Evolutionary conservation across 1,284 basidiomycete species (phyloP), one percentile per base, ranked within the genome.

Genomic region (Tylopilus sp.): DNA sequence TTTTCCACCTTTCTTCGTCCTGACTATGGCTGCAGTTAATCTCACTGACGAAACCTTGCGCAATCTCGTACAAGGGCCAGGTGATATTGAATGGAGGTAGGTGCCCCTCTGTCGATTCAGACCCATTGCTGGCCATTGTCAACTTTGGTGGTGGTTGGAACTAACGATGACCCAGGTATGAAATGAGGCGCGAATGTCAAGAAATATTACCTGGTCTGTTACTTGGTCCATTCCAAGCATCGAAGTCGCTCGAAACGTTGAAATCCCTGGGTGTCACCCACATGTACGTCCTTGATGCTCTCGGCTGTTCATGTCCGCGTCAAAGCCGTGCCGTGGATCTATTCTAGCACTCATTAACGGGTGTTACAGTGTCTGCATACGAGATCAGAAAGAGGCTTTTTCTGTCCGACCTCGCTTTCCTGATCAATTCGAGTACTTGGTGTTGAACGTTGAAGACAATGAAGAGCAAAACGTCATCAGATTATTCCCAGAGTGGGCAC

Each of bases 141-240:
- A 33, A 24, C 49, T 41, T 56, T 61, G 60, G 54, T 64, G 29
- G 49, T n/a, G 60, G 32, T 59, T 53, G 59, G 53, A 58, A 57
- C 60, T 61, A 51, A 70, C 63, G 54, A 38, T 44, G 36, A 33
- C 29, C 33, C 65, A 96, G 95, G 76, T 98, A 98, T 75, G 96
- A 98, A 79, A 98, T 98, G 96, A 87, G 96, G 53, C 83, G 96
- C 54, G 92, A 97, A 75, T 95, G 95, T 69, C 96, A 98, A 81
- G 90, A 96, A 79, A 96, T 98, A 71, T 83, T 97, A 0, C 95
- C 95, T 4, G 89, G 89, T 15, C 87, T 98, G 52, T 87, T 90
- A 54, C 88, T 98, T 3, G 96, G 96, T 0, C 95, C 96, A 1
- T 95, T 96, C 71, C 93, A 95, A 71, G 91, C 92, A 5, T 95